Evolutionary conservation across 176 grass and related monocot species (phyloP), one percentile per base, ranked within the genome.

Genomic region (Raddia guianensis): DNA sequence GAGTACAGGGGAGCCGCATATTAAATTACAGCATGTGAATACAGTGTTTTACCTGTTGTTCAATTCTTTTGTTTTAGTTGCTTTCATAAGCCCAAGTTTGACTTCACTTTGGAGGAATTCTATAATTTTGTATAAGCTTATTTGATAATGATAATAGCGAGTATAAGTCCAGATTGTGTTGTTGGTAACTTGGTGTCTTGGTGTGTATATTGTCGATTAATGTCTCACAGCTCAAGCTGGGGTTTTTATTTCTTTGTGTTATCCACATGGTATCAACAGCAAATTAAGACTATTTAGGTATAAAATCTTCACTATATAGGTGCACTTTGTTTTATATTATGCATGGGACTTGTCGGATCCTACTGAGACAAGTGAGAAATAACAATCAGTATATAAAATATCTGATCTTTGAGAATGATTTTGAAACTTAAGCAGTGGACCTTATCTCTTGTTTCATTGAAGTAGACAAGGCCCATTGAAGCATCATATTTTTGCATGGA

Each of bases 31-130:
- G 3, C 54, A 63, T 76, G 9, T 76, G 45, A 70, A 87, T 53
- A 45, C 12, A 43, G 33, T 53, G 52, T 12, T 16, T 49, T 87
- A 73, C 15, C 16, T 15, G 11, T 62, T 52, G 16, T 78, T n/a
- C 49, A 42, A 10, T 74, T 53, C 58, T 3, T 53, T 60, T 21
- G 4, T 32, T 86, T 33, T 45, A 71, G 18, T 37, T 70, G 15
- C 55, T 88, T 63, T 65, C 37, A 4, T 34, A 49, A 82, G 21
- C 66, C 76, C 14, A 61, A 60, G 69, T 33, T 83, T 32, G 10
- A 61, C 15, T 43, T 50, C 47, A 56, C 18, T 68, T 72, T 10
- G 10, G 53, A n/a, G 9, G 2, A 64, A 44, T 59, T 58, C 5
- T 66, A 12, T 61, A 61, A 18, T 71, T 63, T 82, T 15, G 16